Evolutionary conservation across 2,329 filamentous ascomycete species (phyloP).

Genomic region (Aureobasidium sp.): DNA sequence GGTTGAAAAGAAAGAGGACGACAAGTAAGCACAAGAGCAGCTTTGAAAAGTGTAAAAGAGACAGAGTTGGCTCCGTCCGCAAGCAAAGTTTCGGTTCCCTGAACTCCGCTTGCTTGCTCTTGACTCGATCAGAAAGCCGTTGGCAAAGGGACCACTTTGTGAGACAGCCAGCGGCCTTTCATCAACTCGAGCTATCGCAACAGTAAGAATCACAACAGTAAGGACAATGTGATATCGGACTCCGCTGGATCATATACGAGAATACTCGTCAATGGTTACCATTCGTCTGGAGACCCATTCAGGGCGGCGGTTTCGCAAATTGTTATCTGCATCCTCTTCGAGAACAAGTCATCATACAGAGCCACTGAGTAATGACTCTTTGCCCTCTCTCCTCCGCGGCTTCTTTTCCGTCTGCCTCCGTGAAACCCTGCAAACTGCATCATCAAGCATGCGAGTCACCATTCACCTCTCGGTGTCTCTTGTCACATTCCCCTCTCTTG

Average conservation of each 20-base stretch:
- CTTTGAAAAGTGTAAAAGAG: conserved; percentile 3
- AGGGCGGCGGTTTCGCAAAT: neutral
- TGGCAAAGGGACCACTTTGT: neutral
- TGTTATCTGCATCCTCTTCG: neutral
- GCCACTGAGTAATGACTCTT: no score
- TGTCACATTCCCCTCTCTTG: neutral
- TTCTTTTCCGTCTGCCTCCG: neutral
- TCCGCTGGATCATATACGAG: neutral
- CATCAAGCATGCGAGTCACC: neutral
- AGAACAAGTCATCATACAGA: neutral
- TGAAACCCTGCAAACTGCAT: neutral
- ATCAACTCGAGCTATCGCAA: neutral
- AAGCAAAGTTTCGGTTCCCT: neutral
- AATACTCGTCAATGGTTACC: neutral
- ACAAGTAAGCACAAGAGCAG: neutral
- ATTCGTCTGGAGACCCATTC: neutral
- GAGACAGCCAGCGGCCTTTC: neutral
- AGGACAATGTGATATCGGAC: neutral
- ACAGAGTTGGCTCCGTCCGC: neutral
- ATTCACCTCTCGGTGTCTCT: neutral
- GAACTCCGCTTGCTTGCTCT: neutral
- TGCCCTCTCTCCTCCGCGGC: neutral
- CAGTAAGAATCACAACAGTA: no score
- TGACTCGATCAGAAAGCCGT: conserved; percentile 2
- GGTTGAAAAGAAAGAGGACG: neutral